These are phyloP conservation scores for Withania somnifera DNA, from an alignment of 305 asterid genomes.

Conservation along the genomic window DNA sequence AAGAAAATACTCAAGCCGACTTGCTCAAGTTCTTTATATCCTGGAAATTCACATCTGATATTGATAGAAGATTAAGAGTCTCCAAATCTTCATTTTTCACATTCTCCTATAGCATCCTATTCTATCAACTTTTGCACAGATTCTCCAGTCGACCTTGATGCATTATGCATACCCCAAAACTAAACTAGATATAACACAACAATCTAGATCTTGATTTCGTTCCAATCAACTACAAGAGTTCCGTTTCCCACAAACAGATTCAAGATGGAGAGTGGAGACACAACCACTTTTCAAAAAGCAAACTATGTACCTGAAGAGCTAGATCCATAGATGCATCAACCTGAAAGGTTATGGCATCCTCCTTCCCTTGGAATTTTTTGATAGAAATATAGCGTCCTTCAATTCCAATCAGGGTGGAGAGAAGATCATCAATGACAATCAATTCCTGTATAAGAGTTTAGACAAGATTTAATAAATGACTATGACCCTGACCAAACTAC, in stretches of 20 bases:
- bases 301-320: constrained; percentile 67
- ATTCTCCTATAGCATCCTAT: background rate
- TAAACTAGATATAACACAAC: background rate
- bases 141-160: background rate
- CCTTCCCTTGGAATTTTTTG: constrained; percentile 53
- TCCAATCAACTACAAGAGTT: background rate
- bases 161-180: background rate
- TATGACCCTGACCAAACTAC: background rate
- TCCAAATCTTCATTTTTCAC: background rate
- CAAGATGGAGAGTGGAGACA: background rate
- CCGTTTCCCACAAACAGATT: background rate
- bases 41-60: background rate
- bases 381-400: constrained; percentile 84
- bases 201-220: background rate
- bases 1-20: background rate
- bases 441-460: constrained; percentile 54
- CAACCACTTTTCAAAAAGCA: background rate
- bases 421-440: constrained; percentile 77
- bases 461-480: background rate
- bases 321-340: constrained; percentile 95
- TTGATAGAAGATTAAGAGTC: background rate
- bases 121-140: background rate
- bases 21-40: background rate
- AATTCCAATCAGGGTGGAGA: constrained; percentile 76
- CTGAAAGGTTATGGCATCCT: constrained; percentile 42